A percentile compares a stretch with the other conserved stretches of the same genome.
phyloP scores from a whole-genome alignment of 2,329 filamentous ascomycete species.

The Lasiodiplodia gonubiensis region DNA sequence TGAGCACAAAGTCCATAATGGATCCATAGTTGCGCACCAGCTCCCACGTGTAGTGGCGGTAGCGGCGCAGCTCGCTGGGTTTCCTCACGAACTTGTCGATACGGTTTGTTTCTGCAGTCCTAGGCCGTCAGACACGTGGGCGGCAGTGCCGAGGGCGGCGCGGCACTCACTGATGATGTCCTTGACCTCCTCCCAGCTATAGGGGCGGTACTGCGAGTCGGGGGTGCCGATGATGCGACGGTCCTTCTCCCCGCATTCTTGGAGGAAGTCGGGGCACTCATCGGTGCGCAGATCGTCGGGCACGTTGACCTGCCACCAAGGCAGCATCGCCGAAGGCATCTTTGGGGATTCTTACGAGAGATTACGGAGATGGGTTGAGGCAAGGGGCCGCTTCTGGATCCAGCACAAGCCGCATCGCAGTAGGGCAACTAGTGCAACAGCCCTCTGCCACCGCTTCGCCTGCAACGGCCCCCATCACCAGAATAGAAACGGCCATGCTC shows the following conservation, averaged over 20 bases:
- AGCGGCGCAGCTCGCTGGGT: conserved; percentile 78
- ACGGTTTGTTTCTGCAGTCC: conserved; percentile 62
- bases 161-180: conserved; percentile 55
- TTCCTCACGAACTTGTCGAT: conserved; percentile 78
- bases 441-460: not conserved
- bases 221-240: conserved; percentile 70
- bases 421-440: conserved; percentile 14
- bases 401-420: conserved; percentile 16
- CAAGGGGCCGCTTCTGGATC: conserved; percentile 11
- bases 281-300: conserved; percentile 64
- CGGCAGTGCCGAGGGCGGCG: not conserved
- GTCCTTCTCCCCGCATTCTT: conserved; percentile 70
- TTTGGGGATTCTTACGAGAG: conserved; percentile 9
- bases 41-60: conserved; percentile 70
- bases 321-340: conserved; percentile 43
- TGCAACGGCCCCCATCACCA: conserved; percentile 1
- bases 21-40: conserved; percentile 73
- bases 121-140: conserved; percentile 12
- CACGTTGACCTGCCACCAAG: conserved; percentile 87
- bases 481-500: conserved; percentile 5
- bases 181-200: conserved; percentile 73
- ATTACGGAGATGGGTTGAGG: conserved; percentile 26
- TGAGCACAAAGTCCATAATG: conserved; percentile 77
- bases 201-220: conserved; percentile 67
- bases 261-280: conserved; percentile 75